Base-by-base conservation (phyloP, 768 basidiomycete genomes). In the Nevesoporus exiguus region DNA sequence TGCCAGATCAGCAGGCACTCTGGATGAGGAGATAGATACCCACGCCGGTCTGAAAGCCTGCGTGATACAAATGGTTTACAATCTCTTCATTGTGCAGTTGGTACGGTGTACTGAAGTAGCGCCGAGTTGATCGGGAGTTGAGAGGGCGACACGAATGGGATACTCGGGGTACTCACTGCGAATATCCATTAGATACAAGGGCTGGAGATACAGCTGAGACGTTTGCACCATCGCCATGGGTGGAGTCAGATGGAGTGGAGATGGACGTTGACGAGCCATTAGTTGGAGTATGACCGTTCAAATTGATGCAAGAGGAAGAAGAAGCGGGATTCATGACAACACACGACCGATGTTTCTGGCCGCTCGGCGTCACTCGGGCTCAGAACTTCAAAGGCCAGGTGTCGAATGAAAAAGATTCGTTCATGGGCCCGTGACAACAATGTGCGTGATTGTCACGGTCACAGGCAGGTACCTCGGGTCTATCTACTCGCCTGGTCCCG, bases 1-100 rank as follows among this genome's bases (percentile, higher is more conserved):
- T 53, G 57, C 62, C 62, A 48, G 57, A 56, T 54, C 30, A 55
- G 27, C 13, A 21, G 51, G 13, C 22, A 47, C 24, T 44, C 57
- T 46, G 34, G 49, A 57, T 37, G 25, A 47, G 63, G 50, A 49
- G 47, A 58, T 24, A 10, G 44, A 43, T 49, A 80, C 90, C 70
- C 74, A 91, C 88, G 65, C 90, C 88, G 50, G 83, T 84, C 66
- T 89, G 85, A 68, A 92, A 92, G 34, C 88, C 89, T 53, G 86
- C 76, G 60, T 86, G 83, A 71, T 88, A 90, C 60, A 92, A 70
- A 69, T 92, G 86, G 67, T 81, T 80, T 60, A 92, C 80, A 60
- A 90, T 87, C 62, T 85, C 82, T 63, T 89, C 83, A 54, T 90
- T 84, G 72, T 91, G 88, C 56, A 76, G 68, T 66, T 81, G 80